Base-by-base conservation (phyloP, 257 asterid species). In the Penstemon eatonii region DNA sequence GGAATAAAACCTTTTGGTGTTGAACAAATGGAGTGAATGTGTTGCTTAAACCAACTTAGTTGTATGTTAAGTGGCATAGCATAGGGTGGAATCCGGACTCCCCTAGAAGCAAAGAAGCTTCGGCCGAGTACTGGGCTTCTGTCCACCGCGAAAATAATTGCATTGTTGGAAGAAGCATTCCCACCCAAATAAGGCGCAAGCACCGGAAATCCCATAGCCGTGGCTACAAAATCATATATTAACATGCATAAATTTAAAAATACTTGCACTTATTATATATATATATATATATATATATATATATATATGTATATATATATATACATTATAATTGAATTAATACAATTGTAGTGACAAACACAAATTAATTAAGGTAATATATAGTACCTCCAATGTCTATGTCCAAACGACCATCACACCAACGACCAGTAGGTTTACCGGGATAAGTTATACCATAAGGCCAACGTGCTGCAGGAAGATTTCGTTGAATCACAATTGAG, bases 71-170 rank as follows among this genome's bases (percentile, higher is more conserved):
- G 59, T 6, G 74, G 46, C 15, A 67, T 63, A 18, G 39, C 70
- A 8, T 7, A 46, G 12, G 79, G 59, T 8, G 74, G 68, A 33
- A 70, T 11, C 6, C 7, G 18, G 19, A 74, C 38, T 50, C 66
- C 62, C 33, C 51, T 70, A 43, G 40, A 1, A 1, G 55, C 37
- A 25, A 66, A 78, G 37, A 74, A 78, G 1, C 37, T 7, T 3
- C 36, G 64, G 8, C 55, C 70, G 0, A 78, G 68, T 4, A 76
- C 76, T 13, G 82, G 49, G 8, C 76, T 74, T 15, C 74, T 63
- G 4, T 49, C 79, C 0, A 73, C 76, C 0, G 82, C 68, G 4
- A 78, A 78, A 39, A 69, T 65, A 41, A 60, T 68, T 33, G 76
- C 73, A 8, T 73, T 9, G 6, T 1, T 33, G 37, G 53, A 69